These are phyloP conservation scores for Adiantum capillusveneris DNA, from an alignment of 75 land plant species.

Conservation along the genomic window DNA sequence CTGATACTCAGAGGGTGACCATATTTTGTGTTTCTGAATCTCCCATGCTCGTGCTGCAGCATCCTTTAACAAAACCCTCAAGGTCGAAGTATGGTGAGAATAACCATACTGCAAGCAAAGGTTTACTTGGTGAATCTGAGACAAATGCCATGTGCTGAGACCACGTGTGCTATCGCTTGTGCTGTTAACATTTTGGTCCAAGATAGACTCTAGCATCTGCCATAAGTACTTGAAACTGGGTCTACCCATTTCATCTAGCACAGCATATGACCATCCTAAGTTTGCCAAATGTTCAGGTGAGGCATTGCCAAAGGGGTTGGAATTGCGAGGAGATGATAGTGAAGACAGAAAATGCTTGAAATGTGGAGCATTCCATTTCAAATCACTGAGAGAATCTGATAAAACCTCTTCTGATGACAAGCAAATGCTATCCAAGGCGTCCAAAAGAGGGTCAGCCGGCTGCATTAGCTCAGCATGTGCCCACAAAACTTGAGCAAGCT, in stretches of 20 bases:
- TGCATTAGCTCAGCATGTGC: slow-evolving; percentile 73
- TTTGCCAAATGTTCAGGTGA: slow-evolving; percentile 69
- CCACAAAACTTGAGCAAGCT: slow-evolving; percentile 85
- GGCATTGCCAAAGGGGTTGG: slow-evolving; percentile 22
- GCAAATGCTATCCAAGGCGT: slow-evolving; percentile 40
- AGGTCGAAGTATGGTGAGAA: slow-evolving; percentile 46
- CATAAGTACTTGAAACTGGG: slow-evolving; percentile 57
- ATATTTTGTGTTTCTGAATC: slow-evolving; percentile 58
- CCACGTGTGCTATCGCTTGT: neutral
- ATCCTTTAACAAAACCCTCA: slow-evolving; percentile 40
- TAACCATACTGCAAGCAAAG: slow-evolving; percentile 62
- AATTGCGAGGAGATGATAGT: neutral
- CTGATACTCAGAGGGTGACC: slow-evolving; percentile 68
- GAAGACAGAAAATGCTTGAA: too few species aligned
- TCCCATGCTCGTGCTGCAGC: slow-evolving; percentile 58
- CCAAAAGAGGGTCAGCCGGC: slow-evolving; percentile 50
- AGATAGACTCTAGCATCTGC: slow-evolving; percentile 27
- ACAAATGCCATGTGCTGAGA: slow-evolving; percentile 17
- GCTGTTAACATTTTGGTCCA: neutral
- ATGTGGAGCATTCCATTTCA: neutral
- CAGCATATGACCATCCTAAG: slow-evolving; percentile 91
- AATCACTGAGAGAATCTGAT: neutral
- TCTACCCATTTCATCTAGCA: slow-evolving; percentile 62
- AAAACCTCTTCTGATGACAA: neutral
- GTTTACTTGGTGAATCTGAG: slow-evolving; percentile 64